A percentile compares a stretch with the other conserved stretches of the same genome.
Evolutionary conservation across 306 rosid genomes (phyloP).

Genomic region (Abrus pulchellus): DNA sequence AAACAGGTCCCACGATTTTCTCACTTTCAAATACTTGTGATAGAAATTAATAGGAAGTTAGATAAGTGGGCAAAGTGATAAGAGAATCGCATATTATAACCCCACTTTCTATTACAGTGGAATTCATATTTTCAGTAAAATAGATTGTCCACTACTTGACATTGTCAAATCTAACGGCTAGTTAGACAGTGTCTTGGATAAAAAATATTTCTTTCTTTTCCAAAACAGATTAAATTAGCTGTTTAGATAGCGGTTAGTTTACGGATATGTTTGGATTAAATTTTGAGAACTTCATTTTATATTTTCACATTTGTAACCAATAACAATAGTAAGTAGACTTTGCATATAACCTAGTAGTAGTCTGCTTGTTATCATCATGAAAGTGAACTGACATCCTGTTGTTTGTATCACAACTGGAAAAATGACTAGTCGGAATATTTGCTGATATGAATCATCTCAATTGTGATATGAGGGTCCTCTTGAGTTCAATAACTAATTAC

Average conservation of each 20-base stretch:
- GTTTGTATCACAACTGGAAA: slow-evolving; percentile 1
- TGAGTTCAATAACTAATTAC: background rate
- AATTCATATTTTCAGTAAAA: too few relatives aligned
- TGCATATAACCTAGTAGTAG: background rate
- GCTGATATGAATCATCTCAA: background rate
- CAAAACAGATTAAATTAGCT: background rate
- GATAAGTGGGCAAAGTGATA: background rate
- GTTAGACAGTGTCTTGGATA: background rate
- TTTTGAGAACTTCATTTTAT: too few relatives aligned
- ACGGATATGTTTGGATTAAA: background rate
- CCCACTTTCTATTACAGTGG: too few relatives aligned
- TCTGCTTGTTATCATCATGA: background rate
- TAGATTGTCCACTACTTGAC: background rate
- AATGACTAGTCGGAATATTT: background rate
- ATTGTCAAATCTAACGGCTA: slow-evolving; percentile 32
- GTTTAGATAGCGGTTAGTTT: too few relatives aligned
- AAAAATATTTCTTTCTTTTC: background rate
- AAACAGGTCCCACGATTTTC: slow-evolving; percentile 30
- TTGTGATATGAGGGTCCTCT: background rate
- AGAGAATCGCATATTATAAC: background rate
- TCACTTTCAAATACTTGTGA: slow-evolving; percentile 4
- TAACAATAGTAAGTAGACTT: background rate
- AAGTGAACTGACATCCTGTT: background rate
- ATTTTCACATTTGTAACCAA: too few relatives aligned
- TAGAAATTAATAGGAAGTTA: background rate